Percentiles rank a stretch among this genome's conserved stretches.
These are phyloP conservation scores for Neurospora tetraspora DNA, from an alignment of 495 filamentous ascomycete species.

Conservation along the genomic window DNA sequence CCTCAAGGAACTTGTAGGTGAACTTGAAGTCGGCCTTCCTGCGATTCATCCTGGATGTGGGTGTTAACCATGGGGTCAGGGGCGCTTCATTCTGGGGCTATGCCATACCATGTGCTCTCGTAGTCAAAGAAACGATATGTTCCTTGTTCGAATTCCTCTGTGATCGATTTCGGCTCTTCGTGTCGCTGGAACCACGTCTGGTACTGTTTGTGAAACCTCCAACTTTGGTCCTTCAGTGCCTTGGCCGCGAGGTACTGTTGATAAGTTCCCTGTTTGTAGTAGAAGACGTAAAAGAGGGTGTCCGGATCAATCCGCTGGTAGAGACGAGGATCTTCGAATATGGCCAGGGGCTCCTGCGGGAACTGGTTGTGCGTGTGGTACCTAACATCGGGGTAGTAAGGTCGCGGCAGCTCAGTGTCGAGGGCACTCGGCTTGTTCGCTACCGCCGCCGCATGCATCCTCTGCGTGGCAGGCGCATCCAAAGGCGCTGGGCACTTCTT, in stretches of 20 bases:
- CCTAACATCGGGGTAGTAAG: slow-evolving; percentile 71
- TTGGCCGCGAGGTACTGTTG: slow-evolving; percentile 96
- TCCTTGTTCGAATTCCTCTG: slow-evolving; percentile 95
- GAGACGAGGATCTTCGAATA: slow-evolving; percentile 81
- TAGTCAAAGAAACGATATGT: slow-evolving; percentile 99
- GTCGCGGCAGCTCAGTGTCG: slow-evolving; percentile 72
- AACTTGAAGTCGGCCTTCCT: slow-evolving; percentile 98
- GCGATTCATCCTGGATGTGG: slow-evolving; percentile 81
- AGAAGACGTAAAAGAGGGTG: slow-evolving; percentile 97
- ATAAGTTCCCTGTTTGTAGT: slow-evolving; percentile 92
- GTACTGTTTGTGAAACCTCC: slow-evolving; percentile 98
- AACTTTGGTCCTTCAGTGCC: slow-evolving; percentile 90
- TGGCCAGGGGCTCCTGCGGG: slow-evolving; percentile 79
- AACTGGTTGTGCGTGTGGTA: slow-evolving; percentile 77
- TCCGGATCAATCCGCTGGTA: slow-evolving; percentile 89
- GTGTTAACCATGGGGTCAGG: not conserved
- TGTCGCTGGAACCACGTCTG: slow-evolving; percentile 99
- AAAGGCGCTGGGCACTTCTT: slow-evolving; percentile 52
- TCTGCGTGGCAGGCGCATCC: slow-evolving; percentile 53
- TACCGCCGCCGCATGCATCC: slow-evolving; percentile 63
- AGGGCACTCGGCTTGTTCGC: slow-evolving; percentile 57
- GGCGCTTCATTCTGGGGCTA: slow-evolving; percentile 23
- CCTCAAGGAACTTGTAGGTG: slow-evolving; percentile 70
- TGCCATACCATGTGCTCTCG: slow-evolving; percentile 84
- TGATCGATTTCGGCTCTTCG: slow-evolving; percentile 96